A percentile compares a stretch with the other conserved stretches of the same genome.
Evolutionary conservation across 2,329 filamentous ascomycete species (phyloP).

Genomic region (Fusarium denticulatum): DNA sequence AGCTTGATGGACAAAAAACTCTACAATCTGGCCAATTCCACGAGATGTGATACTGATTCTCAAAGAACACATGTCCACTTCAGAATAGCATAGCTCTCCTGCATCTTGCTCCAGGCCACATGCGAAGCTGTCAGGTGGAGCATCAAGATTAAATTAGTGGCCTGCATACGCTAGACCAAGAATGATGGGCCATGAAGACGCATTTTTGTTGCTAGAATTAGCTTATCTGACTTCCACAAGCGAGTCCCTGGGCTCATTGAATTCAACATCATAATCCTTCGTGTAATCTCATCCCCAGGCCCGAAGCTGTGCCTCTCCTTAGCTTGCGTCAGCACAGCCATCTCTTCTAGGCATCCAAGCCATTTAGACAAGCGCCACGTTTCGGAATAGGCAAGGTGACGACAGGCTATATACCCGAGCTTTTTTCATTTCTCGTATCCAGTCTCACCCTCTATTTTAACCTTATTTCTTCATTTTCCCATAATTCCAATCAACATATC

Average conservation of each 20-base stretch:
- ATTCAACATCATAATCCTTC: background rate
- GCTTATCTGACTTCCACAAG: background rate
- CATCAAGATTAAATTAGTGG: background rate
- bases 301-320: background rate
- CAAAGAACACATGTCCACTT: background rate
- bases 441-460: background rate
- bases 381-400: background rate
- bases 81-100: background rate
- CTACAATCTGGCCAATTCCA: background rate
- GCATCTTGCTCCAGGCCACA: background rate
- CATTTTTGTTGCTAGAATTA: background rate
- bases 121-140: background rate
- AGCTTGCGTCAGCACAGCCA: background rate
- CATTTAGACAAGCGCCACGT: background rate
- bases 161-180: background rate
- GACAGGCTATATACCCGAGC: background rate
- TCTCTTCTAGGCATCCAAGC: background rate
- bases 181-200: background rate
- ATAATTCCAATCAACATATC: background rate
- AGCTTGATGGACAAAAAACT: background rate
- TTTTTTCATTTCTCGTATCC: background rate
- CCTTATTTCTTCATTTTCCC: background rate
- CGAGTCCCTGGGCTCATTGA: background rate
- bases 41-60: background rate
- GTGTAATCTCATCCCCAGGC: background rate